Evolutionary conservation across 2,329 filamentous ascomycete genomes (phyloP).

Genomic region (Cladosporium sphaerospermum): DNA sequence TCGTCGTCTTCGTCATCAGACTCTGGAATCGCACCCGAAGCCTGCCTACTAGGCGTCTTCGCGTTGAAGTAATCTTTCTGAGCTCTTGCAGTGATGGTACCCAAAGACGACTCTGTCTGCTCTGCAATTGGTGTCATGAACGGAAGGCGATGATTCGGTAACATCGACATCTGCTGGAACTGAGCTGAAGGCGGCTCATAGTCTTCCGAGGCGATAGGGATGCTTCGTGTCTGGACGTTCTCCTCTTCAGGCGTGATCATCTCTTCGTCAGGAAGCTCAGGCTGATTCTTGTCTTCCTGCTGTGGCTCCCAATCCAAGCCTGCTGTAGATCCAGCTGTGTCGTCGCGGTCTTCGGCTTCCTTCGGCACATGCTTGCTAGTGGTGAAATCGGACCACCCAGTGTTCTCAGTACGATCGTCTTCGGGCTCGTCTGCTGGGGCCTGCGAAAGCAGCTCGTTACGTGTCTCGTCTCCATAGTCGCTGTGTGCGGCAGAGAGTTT

Average conservation of each 20-base stretch:
- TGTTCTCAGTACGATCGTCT: constrained; percentile 45
- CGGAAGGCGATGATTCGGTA: constrained; percentile 80
- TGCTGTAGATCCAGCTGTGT: constrained; percentile 28
- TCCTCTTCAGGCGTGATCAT: constrained; percentile 41
- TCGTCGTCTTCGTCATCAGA: constrained; percentile 37
- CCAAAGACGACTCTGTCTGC: constrained; percentile 82
- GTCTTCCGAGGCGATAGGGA: constrained; percentile 78
- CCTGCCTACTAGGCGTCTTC: constrained; percentile 70
- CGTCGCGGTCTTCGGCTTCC: constrained; percentile 34
- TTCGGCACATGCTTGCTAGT: constrained; percentile 62
- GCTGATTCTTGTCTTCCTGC: constrained; percentile 16
- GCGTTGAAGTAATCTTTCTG: constrained; percentile 55
- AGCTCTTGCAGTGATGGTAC: constrained; percentile 53
- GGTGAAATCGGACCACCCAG: constrained; percentile 86
- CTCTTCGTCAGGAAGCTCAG: constrained; percentile 33
- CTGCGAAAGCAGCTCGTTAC: constrained; percentile 44
- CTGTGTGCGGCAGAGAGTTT: constrained; percentile 58
- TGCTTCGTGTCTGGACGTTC: constrained; percentile 56
- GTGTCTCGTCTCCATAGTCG: constrained; percentile 59
- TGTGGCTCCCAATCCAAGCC: constrained; percentile 30
- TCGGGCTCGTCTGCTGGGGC: constrained; percentile 30
- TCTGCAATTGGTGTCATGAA: constrained; percentile 99
- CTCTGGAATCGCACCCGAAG: constrained; percentile 31
- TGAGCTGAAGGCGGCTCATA: constrained; percentile 69
- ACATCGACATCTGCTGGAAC: constrained; percentile 68